Percentiles rank a stretch among this genome's conserved stretches.
Conservation (phyloP, 768 basidiomycete species). For the Mycena sanguinolenta region DNA sequence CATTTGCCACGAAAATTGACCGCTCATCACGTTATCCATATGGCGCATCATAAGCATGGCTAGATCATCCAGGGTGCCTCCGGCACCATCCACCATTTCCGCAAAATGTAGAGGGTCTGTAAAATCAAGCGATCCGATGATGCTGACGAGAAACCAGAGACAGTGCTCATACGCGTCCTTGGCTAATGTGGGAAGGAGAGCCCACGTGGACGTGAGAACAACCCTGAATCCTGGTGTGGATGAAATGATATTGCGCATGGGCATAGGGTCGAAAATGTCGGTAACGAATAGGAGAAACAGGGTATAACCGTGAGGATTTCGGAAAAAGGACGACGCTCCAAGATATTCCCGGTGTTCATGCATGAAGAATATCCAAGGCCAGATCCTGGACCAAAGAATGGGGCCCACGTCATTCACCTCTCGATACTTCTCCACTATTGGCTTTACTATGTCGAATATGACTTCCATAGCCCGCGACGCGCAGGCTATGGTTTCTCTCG, state of each 20-base stretch:
- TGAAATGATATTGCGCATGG: constrained; percentile 4
- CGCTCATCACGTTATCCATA: neutral
- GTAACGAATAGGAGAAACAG: constrained; percentile 14
- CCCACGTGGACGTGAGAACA: neutral
- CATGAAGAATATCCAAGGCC: constrained; percentile 18
- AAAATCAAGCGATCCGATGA: constrained; percentile 2
- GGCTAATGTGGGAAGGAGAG: neutral
- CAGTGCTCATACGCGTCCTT: neutral
- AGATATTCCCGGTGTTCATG: constrained; percentile 18
- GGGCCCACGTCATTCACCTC: neutral
- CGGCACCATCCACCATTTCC: constrained; percentile 15
- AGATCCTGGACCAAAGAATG: constrained; percentile 15
- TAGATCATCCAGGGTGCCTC: too few relatives aligned
- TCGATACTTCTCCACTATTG: neutral
- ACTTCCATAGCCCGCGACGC: constrained; percentile 13
- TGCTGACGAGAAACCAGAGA: constrained; percentile 1
- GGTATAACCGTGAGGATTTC: neutral
- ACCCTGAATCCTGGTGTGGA: constrained; percentile 4
- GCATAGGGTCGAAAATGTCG: constrained; percentile 2
- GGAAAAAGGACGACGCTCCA: neutral
- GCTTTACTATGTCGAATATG: constrained; percentile 2
- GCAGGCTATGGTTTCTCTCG: constrained; percentile 4
- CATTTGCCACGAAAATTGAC: neutral
- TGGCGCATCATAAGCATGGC: constrained; percentile 2
- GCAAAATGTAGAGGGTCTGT: constrained; percentile 14